Conservation (phyloP, 306 rosid genomes). For the Quercus wislizeni region DNA sequence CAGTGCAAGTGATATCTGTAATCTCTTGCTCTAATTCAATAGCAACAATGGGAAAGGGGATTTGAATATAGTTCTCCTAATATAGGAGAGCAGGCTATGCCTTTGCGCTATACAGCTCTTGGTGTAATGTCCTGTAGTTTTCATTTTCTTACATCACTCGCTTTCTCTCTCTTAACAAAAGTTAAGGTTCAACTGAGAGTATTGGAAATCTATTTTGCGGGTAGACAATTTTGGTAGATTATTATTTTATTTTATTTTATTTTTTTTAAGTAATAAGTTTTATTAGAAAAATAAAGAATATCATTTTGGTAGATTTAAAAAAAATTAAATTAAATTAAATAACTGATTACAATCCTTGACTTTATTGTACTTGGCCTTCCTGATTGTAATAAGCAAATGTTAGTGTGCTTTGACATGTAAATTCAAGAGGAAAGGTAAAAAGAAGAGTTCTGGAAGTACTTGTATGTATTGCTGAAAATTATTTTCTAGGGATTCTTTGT, state of each 20-base stretch:
- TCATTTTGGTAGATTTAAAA: neutral
- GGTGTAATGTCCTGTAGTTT: neutral
- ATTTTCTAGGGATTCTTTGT: neutral
- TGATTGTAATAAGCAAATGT: neutral
- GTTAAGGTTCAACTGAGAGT: neutral
- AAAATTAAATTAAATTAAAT: neutral
- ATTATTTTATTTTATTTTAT: too few species aligned
- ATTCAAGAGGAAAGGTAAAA: neutral
- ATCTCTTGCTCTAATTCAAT: neutral
- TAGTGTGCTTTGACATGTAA: neutral
- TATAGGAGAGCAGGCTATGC: too few species aligned
- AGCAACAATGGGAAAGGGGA: too few species aligned
- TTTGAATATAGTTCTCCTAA: neutral
- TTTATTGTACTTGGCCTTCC: neutral
- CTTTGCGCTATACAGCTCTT: too few species aligned
- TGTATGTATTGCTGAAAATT: neutral
- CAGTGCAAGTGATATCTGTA: conserved; percentile 18
- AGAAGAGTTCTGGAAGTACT: neutral
- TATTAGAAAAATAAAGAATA: too few species aligned
- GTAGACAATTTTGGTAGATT: neutral
- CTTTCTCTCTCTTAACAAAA: neutral
- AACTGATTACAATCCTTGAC: neutral
- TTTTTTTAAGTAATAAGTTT: too few species aligned
- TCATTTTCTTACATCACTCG: neutral
- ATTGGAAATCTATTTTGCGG: neutral